A percentile compares a stretch with the other conserved stretches of the same genome.
These are phyloP conservation scores for Przewalskia tangutica DNA, from an alignment of 257 asterid genomes.

Conservation along the genomic window DNA sequence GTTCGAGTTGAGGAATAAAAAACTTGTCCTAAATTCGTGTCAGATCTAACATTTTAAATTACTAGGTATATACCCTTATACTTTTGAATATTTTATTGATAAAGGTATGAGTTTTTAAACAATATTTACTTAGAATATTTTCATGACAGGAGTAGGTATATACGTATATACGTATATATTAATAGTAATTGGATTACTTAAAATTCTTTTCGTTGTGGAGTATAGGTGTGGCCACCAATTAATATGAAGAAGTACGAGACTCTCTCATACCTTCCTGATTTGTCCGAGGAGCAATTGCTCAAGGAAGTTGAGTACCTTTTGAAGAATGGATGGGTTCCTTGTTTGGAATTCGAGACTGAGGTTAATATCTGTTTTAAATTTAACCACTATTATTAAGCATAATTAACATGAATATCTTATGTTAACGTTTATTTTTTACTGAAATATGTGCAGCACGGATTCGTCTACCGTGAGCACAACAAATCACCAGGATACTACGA, in stretches of 20 bases:
- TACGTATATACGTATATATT: background rate
- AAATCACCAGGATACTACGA: constrained; percentile 34
- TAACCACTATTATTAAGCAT: no score
- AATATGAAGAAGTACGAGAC: constrained; percentile 4
- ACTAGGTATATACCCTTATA: background rate
- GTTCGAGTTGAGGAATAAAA: background rate
- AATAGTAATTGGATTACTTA: background rate
- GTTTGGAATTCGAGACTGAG: constrained; percentile 43
- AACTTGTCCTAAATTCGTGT: background rate
- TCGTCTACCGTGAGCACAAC: constrained; percentile 27
- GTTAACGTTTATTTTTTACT: no score
- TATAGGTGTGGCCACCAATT: constrained; percentile 41
- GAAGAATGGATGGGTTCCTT: constrained; percentile 30
- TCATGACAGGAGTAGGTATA: background rate
- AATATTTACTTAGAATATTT: background rate
- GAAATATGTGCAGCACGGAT: constrained; percentile 15
- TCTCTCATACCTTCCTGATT: constrained; percentile 27
- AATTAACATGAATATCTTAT: no score
- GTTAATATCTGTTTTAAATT: background rate
- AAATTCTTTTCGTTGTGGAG: background rate
- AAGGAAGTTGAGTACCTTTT: constrained; percentile 41
- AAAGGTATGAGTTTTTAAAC: background rate
- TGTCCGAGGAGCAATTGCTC: constrained; percentile 17
- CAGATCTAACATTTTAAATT: background rate
- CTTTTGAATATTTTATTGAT: background rate